Percentiles rank a stretch among this genome's conserved stretches.
These are phyloP conservation scores for Cordyceps javanica DNA, from an alignment of 2,329 filamentous ascomycete genomes.

Conservation along the genomic window DNA sequence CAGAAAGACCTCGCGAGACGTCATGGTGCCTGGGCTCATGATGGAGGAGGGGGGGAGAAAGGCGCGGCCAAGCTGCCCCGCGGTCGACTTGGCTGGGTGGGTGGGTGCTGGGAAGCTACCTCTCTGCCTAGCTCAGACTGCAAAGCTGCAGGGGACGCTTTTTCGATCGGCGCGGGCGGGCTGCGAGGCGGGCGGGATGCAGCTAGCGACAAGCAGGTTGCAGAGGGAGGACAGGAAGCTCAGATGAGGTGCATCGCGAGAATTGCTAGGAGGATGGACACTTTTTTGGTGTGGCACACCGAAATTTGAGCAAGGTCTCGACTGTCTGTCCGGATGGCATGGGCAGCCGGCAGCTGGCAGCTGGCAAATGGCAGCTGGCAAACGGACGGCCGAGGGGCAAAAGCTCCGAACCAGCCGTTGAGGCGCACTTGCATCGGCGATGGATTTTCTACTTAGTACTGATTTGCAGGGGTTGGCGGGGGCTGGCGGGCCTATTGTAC, in stretches of 20 bases:
- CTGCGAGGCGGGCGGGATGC: neutral
- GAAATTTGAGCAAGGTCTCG: neutral
- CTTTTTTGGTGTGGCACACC: constrained; percentile 1
- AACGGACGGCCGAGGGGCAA: constrained; percentile 2
- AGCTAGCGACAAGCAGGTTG: neutral
- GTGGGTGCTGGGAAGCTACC: constrained; percentile 3
- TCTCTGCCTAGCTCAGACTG: neutral
- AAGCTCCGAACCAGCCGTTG: constrained; percentile 7
- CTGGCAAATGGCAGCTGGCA: neutral
- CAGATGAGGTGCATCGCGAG: constrained; percentile 1
- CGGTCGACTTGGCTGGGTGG: constrained; percentile 5
- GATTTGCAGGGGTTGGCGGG: no score
- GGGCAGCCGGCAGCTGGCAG: neutral
- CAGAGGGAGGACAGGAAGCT: neutral
- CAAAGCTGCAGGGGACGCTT: neutral
- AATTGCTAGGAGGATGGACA: neutral
- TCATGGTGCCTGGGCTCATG: constrained; percentile 57
- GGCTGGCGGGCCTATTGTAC: no score
- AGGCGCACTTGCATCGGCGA: constrained; percentile 3
- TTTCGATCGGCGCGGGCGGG: neutral
- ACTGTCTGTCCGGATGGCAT: neutral
- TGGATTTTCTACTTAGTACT: neutral
- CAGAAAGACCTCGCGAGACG: constrained; percentile 71
- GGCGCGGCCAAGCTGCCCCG: constrained; percentile 7
- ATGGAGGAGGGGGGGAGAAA: constrained; percentile 26